These are phyloP conservation scores for Pseudohalonectria lignicola DNA, from an alignment of 2,329 filamentous ascomycete species.

Conservation along the genomic window DNA sequence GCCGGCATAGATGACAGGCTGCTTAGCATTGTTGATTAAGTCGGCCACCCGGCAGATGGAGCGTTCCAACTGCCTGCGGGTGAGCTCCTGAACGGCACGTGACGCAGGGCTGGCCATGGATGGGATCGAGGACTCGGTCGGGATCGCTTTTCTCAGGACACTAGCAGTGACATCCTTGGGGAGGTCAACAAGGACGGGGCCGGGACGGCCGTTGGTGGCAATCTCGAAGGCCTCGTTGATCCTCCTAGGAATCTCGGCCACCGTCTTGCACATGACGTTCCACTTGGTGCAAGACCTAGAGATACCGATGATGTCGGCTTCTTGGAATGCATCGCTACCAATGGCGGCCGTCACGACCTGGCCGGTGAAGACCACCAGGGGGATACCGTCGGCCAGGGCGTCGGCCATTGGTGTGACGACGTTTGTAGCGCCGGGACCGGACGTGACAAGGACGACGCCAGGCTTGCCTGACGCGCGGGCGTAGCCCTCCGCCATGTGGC, in stretches of 20 bases:
- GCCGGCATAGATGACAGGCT: conserved; percentile 90
- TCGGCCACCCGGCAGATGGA: conserved; percentile 69
- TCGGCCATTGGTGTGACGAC: conserved; percentile 95
- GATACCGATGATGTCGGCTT: conserved; percentile 90
- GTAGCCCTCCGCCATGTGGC: conserved; percentile 98
- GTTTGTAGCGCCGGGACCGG: conserved; percentile 92
- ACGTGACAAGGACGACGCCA: conserved; percentile 93
- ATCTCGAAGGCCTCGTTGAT: conserved; percentile 99
- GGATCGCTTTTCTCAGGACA: conserved; percentile 74
- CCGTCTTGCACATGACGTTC: conserved; percentile 97
- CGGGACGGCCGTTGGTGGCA: conserved; percentile 84
- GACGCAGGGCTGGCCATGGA: conserved; percentile 78
- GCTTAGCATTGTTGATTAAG: conserved; percentile 80
- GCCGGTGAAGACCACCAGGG: conserved; percentile 89
- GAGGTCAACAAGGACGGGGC: conserved; percentile 88
- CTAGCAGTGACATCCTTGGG: conserved; percentile 93
- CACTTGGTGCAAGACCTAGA: conserved; percentile 94
- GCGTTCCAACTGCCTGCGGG: conserved; percentile 57
- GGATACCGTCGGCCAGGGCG: conserved; percentile 88
- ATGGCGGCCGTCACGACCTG: conserved; percentile 87
- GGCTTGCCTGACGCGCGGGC: conserved; percentile 88
- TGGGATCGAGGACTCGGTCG: conserved; percentile 61
- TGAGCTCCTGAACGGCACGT: conserved; percentile 64
- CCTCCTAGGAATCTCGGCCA: conserved; percentile 81
- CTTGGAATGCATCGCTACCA: conserved; percentile 93